Conservation (phyloP, 1,284 basidiomycete species). For the Boletus chippewaensis region DNA sequence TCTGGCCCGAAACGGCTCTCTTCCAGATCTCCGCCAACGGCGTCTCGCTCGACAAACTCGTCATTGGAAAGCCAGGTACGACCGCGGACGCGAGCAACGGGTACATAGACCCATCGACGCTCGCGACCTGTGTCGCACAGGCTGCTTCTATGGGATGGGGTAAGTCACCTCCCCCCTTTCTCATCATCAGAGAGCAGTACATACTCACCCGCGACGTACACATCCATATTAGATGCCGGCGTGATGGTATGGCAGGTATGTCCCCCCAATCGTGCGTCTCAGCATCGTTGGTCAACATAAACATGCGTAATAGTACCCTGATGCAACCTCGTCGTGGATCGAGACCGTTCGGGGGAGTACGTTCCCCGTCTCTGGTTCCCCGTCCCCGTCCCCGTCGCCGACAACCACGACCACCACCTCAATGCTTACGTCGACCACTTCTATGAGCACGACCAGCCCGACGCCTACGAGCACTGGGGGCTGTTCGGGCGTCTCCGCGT, state of each 20-base stretch:
- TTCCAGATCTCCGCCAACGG: constrained; percentile 60
- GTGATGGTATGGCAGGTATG: constrained; percentile 40
- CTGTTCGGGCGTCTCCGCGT: constrained; percentile 24
- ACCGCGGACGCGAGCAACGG: constrained; percentile 51
- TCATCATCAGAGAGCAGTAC: not conserved
- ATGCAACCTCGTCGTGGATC: constrained; percentile 23
- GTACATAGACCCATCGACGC: constrained; percentile 46
- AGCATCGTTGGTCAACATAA: no score
- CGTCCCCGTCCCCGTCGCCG: not conserved
- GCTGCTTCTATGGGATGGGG: constrained; percentile 53
- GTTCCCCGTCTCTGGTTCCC: constrained; percentile 15
- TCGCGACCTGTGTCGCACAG: constrained; percentile 49
- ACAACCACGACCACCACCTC: not conserved
- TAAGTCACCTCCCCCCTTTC: constrained; percentile 26
- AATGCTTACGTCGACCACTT: not conserved
- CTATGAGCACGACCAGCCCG: not conserved
- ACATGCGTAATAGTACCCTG: constrained; percentile 21
- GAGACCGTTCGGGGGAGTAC: constrained; percentile 23
- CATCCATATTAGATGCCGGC: constrained; percentile 39
- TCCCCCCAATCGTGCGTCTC: no score
- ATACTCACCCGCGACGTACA: constrained; percentile 1
- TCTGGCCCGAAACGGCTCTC: constrained; percentile 40
- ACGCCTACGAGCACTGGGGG: constrained; percentile 7
- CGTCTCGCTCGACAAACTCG: constrained; percentile 45
- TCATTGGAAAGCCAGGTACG: constrained; percentile 59